Conservation (phyloP, 345 rosid species). For the Erucastrum elatum region DNA sequence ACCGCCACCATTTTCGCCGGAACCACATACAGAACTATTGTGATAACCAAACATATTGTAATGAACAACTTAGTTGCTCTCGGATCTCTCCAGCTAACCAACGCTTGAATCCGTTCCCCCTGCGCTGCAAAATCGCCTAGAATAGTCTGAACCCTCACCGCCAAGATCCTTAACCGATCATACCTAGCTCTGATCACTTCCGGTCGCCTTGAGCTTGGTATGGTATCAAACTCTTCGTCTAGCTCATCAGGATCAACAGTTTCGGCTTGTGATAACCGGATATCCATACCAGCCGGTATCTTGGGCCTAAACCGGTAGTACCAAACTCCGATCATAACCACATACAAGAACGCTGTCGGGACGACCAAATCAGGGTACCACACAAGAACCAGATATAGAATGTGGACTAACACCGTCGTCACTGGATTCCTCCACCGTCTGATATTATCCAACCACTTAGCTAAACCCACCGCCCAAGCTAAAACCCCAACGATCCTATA, state of each 20-base stretch:
- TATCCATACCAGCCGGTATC: slow-evolving; percentile 94
- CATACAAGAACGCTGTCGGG: slow-evolving; percentile 83
- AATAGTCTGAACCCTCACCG: slow-evolving; percentile 83
- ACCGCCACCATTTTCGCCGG: slow-evolving; percentile 98
- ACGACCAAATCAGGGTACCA: slow-evolving; percentile 94
- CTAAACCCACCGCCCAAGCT: slow-evolving; percentile 91
- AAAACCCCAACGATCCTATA: slow-evolving; percentile 88
- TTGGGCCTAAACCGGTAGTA: slow-evolving; percentile 85
- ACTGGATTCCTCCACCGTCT: slow-evolving; percentile 85
- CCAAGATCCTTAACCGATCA: slow-evolving; percentile 80
- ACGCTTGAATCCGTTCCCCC: slow-evolving; percentile 86
- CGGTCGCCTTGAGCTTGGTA: slow-evolving; percentile 77
- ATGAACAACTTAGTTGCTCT: slow-evolving; percentile 89
- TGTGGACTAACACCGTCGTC: slow-evolving; percentile 79
- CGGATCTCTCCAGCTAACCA: slow-evolving; percentile 99
- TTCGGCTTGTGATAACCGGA: slow-evolving; percentile 79
- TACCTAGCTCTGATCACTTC: slow-evolving; percentile 75
- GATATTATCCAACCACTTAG: slow-evolving; percentile 81
- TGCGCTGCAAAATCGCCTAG: slow-evolving; percentile 96
- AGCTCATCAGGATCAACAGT: slow-evolving; percentile 81
- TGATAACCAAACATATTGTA: slow-evolving; percentile 71
- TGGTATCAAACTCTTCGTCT: slow-evolving; percentile 90
- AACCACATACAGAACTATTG: slow-evolving; percentile 63
- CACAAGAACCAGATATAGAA: slow-evolving; percentile 81
- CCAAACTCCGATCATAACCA: slow-evolving; percentile 87